phyloP scores from a whole-genome alignment of 2,329 filamentous ascomycete genomes.

The Colletotrichum truncatum region DNA sequence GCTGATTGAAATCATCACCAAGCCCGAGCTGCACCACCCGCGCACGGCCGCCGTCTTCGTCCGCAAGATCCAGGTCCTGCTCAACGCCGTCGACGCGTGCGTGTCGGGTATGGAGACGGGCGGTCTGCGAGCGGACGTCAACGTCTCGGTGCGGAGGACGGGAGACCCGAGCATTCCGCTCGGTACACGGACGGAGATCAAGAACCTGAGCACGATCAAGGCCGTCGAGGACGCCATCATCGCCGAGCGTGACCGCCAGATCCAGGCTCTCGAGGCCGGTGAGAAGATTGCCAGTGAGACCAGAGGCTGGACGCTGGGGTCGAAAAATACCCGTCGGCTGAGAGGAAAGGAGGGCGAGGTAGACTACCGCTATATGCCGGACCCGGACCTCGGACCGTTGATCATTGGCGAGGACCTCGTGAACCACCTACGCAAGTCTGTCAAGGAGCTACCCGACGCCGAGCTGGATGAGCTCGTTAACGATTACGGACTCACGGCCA shows the following conservation, averaged over 20 bases:
- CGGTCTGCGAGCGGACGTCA: slow-evolving; percentile 91
- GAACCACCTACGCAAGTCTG: slow-evolving; percentile 64
- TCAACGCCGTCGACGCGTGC: slow-evolving; percentile 84
- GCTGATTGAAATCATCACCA: slow-evolving; percentile 93
- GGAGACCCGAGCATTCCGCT: slow-evolving; percentile 58
- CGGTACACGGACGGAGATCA: slow-evolving; percentile 94
- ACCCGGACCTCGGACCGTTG: slow-evolving; percentile 87
- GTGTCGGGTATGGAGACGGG: slow-evolving; percentile 93
- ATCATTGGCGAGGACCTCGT: slow-evolving; percentile 78
- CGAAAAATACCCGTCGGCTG: slow-evolving; percentile 81
- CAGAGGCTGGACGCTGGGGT: slow-evolving; percentile 89
- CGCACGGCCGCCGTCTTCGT: slow-evolving; percentile 89
- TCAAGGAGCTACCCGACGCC: slow-evolving; percentile 79
- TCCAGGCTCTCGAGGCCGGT: slow-evolving; percentile 78
- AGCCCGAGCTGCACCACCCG: slow-evolving; percentile 87
- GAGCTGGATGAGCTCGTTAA: slow-evolving; percentile 70
- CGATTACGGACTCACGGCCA: slow-evolving; percentile 75
- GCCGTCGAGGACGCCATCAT: slow-evolving; percentile 95
- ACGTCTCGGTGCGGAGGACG: slow-evolving; percentile 82
- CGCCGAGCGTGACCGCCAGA: slow-evolving; percentile 90
- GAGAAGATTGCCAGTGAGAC: slow-evolving; percentile 85
- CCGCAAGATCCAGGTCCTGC: slow-evolving; percentile 83
- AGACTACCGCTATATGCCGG: slow-evolving; percentile 98
- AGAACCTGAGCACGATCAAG: slow-evolving; percentile 95
- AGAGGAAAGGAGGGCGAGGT: slow-evolving; percentile 96